A percentile compares a stretch with the other conserved stretches of the same genome.
These are phyloP conservation scores for Mycena citricolor DNA, from an alignment of 1,284 basidiomycete genomes.

Conservation along the genomic window DNA sequence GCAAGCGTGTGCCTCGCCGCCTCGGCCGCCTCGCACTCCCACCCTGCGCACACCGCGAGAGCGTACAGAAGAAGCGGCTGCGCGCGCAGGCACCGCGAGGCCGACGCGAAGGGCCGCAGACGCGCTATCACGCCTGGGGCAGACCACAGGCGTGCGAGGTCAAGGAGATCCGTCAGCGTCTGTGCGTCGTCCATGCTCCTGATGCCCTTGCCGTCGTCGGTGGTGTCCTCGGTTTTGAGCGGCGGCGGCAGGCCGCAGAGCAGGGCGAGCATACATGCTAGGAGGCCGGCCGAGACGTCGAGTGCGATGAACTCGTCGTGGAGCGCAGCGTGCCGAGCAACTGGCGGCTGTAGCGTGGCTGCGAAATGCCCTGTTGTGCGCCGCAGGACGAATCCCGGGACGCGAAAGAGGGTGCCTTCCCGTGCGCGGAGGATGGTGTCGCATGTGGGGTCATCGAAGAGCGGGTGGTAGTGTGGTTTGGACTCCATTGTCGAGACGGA, in stretches of 20 bases:
- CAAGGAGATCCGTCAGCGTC: constrained; percentile 31
- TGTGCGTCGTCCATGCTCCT: constrained; percentile 22
- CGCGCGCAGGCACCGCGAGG: no score
- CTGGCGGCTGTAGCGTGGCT: constrained; percentile 23
- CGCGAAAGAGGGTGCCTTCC: constrained; percentile 37
- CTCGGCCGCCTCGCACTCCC: constrained; percentile 25
- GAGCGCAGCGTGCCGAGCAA: constrained; percentile 15
- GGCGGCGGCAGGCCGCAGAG: constrained; percentile 35
- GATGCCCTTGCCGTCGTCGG: constrained; percentile 3
- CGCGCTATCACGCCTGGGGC: constrained; percentile 37
- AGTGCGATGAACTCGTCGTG: constrained; percentile 21
- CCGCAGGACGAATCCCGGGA: constrained; percentile 37
- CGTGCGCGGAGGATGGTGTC: constrained; percentile 37
- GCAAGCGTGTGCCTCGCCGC: constrained; percentile 13
- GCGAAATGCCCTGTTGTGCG: constrained; percentile 39
- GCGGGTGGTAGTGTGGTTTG: constrained; percentile 35
- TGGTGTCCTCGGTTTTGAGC: constrained; percentile 19
- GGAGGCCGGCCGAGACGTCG: constrained; percentile 26
- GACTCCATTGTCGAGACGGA: no score
- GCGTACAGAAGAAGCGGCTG: constrained; percentile 43
- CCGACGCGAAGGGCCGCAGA: no score
- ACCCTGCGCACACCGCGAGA: constrained; percentile 43
- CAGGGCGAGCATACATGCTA: constrained; percentile 37
- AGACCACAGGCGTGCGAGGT: constrained; percentile 38
- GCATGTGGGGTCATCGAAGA: constrained; percentile 34